Conservation (phyloP, 2,329 filamentous ascomycete species). For the Botrytis sinoallii region DNA sequence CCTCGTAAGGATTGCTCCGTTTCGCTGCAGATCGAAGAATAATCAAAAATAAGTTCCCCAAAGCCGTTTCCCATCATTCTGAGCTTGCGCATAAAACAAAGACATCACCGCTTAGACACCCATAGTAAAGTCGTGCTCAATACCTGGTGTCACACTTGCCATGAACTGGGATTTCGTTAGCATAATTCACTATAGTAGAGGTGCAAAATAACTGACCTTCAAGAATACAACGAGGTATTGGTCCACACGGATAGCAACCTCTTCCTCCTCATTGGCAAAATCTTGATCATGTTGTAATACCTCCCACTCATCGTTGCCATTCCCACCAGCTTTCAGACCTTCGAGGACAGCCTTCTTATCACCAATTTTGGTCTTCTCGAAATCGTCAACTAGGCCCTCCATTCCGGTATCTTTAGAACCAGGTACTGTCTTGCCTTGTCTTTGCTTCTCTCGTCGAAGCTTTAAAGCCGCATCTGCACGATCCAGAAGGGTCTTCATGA, state of each 20-base stretch:
- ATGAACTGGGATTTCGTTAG: constrained; percentile 59
- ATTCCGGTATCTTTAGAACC: constrained; percentile 57
- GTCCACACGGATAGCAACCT: constrained; percentile 81
- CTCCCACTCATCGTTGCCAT: constrained; percentile 61
- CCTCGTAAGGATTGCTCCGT: constrained; percentile 10
- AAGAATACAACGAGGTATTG: constrained; percentile 85
- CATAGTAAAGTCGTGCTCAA: constrained; percentile 98
- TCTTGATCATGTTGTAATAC: constrained; percentile 59
- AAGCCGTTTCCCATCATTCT: neutral
- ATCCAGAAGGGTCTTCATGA: constrained; percentile 97
- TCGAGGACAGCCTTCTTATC: constrained; percentile 37
- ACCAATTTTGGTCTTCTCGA: constrained; percentile 60
- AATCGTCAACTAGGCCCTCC: constrained; percentile 82
- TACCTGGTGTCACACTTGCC: constrained; percentile 88
- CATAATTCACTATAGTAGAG: neutral
- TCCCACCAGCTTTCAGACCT: constrained; percentile 50
- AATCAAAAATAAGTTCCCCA: neutral
- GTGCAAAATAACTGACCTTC: constrained; percentile 53
- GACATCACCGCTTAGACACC: constrained; percentile 57
- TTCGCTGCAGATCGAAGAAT: constrained; percentile 1
- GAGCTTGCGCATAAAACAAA: neutral
- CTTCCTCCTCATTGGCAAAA: constrained; percentile 59
- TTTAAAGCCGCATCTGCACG: constrained; percentile 92
- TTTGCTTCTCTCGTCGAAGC: constrained; percentile 78
- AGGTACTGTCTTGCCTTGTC: constrained; percentile 51